phyloP scores from a whole-genome alignment of 2,329 filamentous ascomycete species.

The Cercospora sp. region DNA sequence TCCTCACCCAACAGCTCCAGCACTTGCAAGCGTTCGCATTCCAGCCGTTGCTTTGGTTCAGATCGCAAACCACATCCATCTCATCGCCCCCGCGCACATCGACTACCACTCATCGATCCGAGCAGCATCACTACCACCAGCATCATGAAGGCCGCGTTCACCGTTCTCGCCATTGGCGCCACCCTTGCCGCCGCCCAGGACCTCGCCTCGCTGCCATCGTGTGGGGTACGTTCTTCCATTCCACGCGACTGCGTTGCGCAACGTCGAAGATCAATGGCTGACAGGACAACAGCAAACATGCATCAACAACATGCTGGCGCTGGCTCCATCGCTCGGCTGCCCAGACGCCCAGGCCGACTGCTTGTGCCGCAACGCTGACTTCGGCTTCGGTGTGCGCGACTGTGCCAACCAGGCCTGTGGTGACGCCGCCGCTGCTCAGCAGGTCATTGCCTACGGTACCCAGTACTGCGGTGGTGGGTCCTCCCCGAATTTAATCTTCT shows the following conservation, averaged over 20 bases:
- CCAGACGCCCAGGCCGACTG: constrained; percentile 36
- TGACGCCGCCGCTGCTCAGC: constrained; percentile 27
- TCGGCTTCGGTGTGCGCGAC: constrained; percentile 44
- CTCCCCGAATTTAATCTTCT: background rate
- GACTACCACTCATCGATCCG: background rate
- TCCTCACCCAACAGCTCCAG: background rate
- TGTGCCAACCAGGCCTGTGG: constrained; percentile 41
- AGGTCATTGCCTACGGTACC: constrained; percentile 39
- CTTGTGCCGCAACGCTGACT: constrained; percentile 40
- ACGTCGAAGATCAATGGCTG: constrained; percentile 10
- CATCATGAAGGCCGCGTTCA: constrained; percentile 40
- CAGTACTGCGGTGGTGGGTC: constrained; percentile 38
- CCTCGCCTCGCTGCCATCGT: constrained; percentile 35
- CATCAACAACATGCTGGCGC: constrained; percentile 41
- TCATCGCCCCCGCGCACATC: background rate
- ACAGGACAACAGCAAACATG: constrained; percentile 36
- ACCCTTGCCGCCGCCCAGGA: constrained; percentile 38
- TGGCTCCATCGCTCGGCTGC: constrained; percentile 38
- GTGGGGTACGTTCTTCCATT: constrained; percentile 38
- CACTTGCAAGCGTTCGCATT: background rate
- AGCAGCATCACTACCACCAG: constrained; percentile 15
- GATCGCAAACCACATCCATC: background rate
- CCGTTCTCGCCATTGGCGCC: constrained; percentile 37
- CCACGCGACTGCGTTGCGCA: constrained; percentile 7
- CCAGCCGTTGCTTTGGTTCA: constrained; percentile 1